Conservation (phyloP, 768 basidiomycete genomes). For the Phallus indusiatus region DNA sequence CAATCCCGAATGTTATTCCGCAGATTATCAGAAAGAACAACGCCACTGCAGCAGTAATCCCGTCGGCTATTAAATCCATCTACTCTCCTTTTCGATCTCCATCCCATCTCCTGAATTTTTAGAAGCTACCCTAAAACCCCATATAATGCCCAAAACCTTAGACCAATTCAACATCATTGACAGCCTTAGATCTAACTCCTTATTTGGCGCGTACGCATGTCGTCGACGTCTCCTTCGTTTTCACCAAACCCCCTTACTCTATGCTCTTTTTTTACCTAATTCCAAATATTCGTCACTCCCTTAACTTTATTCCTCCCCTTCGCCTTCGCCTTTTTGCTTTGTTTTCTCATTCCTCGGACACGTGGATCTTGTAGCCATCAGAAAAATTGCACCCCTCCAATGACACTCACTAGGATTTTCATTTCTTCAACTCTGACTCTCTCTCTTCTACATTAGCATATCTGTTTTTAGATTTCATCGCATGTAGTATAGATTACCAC, state of each 20-base stretch:
- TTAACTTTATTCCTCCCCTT: not conserved
- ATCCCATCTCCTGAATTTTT: not conserved
- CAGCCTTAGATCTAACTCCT: not conserved
- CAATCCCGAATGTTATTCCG: conserved; percentile 7
- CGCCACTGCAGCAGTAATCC: not conserved
- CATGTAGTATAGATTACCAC: no score
- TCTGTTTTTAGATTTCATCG: no score
- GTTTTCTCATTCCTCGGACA: not conserved
- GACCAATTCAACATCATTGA: not conserved
- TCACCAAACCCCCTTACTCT: no score
- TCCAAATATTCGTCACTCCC: not conserved
- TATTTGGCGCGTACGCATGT: not conserved
- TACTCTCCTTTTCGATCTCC: not conserved
- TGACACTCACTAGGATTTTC: no score
- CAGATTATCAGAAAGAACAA: not conserved
- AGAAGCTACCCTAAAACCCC: not conserved
- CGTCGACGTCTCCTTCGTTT: no score
- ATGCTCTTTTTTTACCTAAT: no score
- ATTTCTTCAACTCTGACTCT: no score
- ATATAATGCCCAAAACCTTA: not conserved
- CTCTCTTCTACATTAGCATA: no score
- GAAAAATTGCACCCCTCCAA: no score
- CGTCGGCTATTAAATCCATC: not conserved
- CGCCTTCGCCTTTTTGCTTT: not conserved
- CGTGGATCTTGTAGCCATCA: not conserved